These are phyloP conservation scores for Geranium brycei DNA, from an alignment of 345 rosid species.

Conservation along the genomic window DNA sequence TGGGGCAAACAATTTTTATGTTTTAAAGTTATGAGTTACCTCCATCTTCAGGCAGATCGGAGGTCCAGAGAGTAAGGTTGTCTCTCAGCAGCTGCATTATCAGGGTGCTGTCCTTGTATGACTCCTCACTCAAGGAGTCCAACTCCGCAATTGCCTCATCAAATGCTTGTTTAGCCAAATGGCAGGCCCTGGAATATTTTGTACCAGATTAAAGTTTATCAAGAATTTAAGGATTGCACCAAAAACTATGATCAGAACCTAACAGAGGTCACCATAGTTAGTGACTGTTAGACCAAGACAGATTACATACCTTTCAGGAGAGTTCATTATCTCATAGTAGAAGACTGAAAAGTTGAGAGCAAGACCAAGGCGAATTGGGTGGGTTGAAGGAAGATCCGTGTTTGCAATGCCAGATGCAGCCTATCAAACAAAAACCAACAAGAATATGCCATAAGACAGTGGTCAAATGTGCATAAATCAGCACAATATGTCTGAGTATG, in stretches of 20 bases:
- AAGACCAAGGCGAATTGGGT: slow-evolving; percentile 96
- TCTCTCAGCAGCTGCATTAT: slow-evolving; percentile 98
- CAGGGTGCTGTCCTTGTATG: slow-evolving; percentile 96
- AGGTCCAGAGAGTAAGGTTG: slow-evolving; percentile 97
- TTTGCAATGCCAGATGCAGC: slow-evolving; percentile 85
- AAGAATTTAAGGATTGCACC: neutral
- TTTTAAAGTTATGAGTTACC: slow-evolving; percentile 23
- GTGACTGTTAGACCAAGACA: neutral
- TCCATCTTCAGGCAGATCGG: slow-evolving; percentile 99
- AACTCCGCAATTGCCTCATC: slow-evolving; percentile 96
- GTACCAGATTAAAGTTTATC: neutral
- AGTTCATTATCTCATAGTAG: slow-evolving; percentile 97
- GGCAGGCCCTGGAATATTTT: slow-evolving; percentile 68
- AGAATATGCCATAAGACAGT: neutral
- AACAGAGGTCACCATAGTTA: neutral
- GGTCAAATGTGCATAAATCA: neutral
- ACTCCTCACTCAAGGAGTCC: slow-evolving; percentile 92
- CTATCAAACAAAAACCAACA: slow-evolving; percentile 16
- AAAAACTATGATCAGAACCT: neutral
- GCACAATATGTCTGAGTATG: no score
- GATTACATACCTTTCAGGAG: slow-evolving; percentile 70
- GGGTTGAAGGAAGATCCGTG: slow-evolving; percentile 90
- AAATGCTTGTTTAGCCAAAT: slow-evolving; percentile 94
- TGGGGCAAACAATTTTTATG: neutral
- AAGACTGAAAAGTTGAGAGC: slow-evolving; percentile 98